phyloP scores from a whole-genome alignment of 2,329 filamentous ascomycete genomes.

The Beauveria scarabaeidicola region DNA sequence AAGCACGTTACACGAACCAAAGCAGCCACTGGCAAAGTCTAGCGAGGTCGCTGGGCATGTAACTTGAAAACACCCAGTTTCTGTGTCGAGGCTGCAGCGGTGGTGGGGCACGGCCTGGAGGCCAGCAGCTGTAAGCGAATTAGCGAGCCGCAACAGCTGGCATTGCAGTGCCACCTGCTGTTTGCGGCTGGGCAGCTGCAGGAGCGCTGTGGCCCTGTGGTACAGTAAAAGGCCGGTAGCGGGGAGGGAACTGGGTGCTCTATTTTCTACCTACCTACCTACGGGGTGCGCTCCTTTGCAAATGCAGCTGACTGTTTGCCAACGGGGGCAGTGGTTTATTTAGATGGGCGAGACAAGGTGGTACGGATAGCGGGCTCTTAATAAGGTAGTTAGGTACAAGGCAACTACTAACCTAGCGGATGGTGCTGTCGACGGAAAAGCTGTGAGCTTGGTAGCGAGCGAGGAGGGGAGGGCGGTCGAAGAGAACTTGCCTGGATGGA shows the following conservation, averaged over 20 bases:
- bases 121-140: not conserved
- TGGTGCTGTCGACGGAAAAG: no score
- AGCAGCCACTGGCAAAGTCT: not conserved
- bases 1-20: not conserved
- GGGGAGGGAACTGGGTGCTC: not conserved
- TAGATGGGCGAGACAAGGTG: not conserved
- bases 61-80: not conserved
- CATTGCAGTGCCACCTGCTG: conserved; percentile 2
- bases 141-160: not conserved
- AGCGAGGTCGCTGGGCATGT: not conserved
- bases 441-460: not conserved
- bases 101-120: not conserved
- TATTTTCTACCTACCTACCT: not conserved
- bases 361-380: no score
- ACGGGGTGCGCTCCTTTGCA: not conserved
- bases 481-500: no score
- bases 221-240: not conserved
- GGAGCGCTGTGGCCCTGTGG: not conserved
- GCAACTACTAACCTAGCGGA: no score
- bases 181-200: conserved; percentile 4
- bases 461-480: not conserved
- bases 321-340: not conserved
- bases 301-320: not conserved
- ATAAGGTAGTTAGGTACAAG: not conserved
- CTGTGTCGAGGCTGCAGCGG: not conserved